Percentiles rank a stretch among this genome's conserved stretches.
Conservation (phyloP, 1,284 basidiomycete species). For the Coriolopsis trogii region DNA sequence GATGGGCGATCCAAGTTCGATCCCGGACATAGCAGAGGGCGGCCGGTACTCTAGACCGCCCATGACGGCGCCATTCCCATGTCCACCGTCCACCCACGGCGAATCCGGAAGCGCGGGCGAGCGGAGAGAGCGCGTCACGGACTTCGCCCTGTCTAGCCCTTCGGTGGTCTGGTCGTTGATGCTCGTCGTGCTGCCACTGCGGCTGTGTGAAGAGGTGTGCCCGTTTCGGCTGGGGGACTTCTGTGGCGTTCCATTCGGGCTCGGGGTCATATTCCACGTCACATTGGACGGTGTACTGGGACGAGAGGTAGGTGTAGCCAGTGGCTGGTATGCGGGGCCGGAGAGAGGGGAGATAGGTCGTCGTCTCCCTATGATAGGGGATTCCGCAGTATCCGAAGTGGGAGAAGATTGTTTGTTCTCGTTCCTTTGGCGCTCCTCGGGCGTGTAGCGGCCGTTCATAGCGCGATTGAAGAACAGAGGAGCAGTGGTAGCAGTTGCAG, state of each 20-base stretch:
- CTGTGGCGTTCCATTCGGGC: conserved; percentile 22
- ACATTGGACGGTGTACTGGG: conserved; percentile 72
- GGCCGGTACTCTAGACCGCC: conserved; percentile 41
- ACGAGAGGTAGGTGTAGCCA: conserved; percentile 33
- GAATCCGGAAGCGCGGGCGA: conserved; percentile 66
- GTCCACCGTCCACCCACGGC: conserved; percentile 44
- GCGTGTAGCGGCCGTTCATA: conserved; percentile 63
- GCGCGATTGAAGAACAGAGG: conserved; percentile 60
- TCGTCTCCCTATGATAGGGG: conserved; percentile 55
- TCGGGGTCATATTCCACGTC: conserved; percentile 47
- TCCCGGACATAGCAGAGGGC: conserved; percentile 52
- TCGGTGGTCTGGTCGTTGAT: conserved; percentile 27
- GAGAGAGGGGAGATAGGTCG: conserved; percentile 71
- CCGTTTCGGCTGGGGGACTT: conserved; percentile 34
- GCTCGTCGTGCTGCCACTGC: conserved; percentile 54
- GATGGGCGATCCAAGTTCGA: conserved; percentile 54
- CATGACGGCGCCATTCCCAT: conserved; percentile 27
- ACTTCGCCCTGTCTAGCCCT: conserved; percentile 43
- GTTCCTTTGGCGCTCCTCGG: conserved; percentile 46
- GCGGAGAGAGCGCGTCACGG: conserved; percentile 47
- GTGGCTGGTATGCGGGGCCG: conserved; percentile 59
- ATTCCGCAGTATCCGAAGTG: conserved; percentile 41
- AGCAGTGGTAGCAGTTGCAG: conserved; percentile 43
- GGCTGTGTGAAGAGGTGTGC: conserved; percentile 48
- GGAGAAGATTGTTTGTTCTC: conserved; percentile 26